Base-by-base conservation (phyloP, 768 basidiomycete genomes). In the Mycena vitilis region DNA sequence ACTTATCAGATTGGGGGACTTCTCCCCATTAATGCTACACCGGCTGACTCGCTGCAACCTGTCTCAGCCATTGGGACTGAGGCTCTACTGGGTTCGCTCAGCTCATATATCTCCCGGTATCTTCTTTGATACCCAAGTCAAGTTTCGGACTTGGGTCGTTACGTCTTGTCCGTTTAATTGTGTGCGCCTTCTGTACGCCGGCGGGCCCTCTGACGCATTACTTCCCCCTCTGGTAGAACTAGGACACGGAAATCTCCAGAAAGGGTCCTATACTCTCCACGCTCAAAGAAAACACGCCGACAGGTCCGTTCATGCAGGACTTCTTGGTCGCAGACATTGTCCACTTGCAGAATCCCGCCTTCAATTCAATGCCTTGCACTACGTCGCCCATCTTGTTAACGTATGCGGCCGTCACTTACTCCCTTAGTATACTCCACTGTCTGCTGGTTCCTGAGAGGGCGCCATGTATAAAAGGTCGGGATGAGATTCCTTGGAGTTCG, bases 171-270 rank as follows among this genome's bases (percentile, higher is more conserved):
- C 60, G n/a, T 61, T 42, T 37, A 44, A 23, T 42, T 18, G 2
- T 55, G 20, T 12, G 22, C 8, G 6, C 40, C 11, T 10, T 40
- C 15, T 40, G 10, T 40, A 30, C 30, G 61, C 61, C 30, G 42
- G 30, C 36, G 13, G 23, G 30, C 30, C 25, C 16, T 45, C 48
- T 36, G 48, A 53, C 40, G 40, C 18, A 23, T 5, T 53, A 34
- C 45, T 45, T 16, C 42, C 62, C 44, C 34, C 34, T 63, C 52
- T 47, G 62, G 53, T 18, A 59, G 30, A 47, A 47, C 20, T 9
- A 47, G 25, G 44, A 59, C 57, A 63, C 44, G 40, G 6, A 15
- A 20, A 45, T 55, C 49, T 45, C 62, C 34, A 11, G 22, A 37
- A 30, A 40, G 49, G 60, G 22, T 49, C 51, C 23, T 25, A 4